Percentiles rank a stretch among this genome's conserved stretches.
These are phyloP conservation scores for Leccinellum rugosiceps DNA, from an alignment of 768 basidiomycete genomes.

Conservation along the genomic window DNA sequence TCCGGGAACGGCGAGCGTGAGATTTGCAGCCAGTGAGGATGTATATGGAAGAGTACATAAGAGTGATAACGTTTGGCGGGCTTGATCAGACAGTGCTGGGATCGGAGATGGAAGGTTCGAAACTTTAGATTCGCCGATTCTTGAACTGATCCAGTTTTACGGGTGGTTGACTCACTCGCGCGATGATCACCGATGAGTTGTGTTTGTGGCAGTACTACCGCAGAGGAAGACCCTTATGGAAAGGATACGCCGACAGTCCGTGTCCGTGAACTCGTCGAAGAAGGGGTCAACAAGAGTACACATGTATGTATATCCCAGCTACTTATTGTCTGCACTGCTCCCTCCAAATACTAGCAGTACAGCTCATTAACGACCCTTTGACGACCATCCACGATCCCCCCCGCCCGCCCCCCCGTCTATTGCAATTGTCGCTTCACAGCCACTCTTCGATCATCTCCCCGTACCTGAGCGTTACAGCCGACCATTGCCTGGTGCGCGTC, in stretches of 20 bases:
- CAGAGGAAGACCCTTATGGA: constrained; percentile 30
- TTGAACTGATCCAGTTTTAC: constrained; percentile 13
- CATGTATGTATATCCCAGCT: constrained; percentile 24
- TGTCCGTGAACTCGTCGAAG: constrained; percentile 18
- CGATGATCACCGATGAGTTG: constrained; percentile 25
- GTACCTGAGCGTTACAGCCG: constrained; percentile 26
- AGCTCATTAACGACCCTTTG: constrained; percentile 28
- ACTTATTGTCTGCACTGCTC: background rate
- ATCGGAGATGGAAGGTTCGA: constrained; percentile 31
- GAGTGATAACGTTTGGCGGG: constrained; percentile 31
- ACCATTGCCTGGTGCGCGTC: constrained; percentile 30
- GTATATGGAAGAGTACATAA: constrained; percentile 25
- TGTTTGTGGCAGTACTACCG: constrained; percentile 23
- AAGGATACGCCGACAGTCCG: constrained; percentile 30
- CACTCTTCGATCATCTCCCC: constrained; percentile 32
- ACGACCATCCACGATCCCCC: constrained; percentile 22
- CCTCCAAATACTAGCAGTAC: background rate
- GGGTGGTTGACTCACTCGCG: constrained; percentile 11
- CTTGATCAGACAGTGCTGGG: constrained; percentile 21
- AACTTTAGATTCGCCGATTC: constrained; percentile 34
- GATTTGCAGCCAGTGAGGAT: constrained; percentile 26
- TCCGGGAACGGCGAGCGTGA: constrained; percentile 14
- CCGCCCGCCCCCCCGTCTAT: background rate
- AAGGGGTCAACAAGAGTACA: constrained; percentile 30
- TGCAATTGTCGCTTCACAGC: constrained; percentile 34